Conservation (phyloP, 371 early-diverging fungal species). For the Coemansia sp. region DNA sequence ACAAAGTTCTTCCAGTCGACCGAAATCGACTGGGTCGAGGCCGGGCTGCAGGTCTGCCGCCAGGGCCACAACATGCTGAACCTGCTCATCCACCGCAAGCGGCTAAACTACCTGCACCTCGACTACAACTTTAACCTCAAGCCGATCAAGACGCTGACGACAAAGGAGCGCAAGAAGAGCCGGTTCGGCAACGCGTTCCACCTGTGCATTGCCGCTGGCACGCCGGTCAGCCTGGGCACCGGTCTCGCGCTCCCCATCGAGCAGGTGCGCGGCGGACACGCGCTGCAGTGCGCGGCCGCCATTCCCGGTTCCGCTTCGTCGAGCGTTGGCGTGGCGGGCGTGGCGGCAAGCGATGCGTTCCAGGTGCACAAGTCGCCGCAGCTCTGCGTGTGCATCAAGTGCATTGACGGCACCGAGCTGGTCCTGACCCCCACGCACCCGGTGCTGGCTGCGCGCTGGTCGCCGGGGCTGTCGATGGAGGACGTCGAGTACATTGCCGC, state of each 20-base stretch:
- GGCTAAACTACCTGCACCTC: slow-evolving; percentile 93
- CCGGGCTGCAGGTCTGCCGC: slow-evolving; percentile 95
- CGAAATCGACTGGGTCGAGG: slow-evolving; percentile 98
- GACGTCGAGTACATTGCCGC: slow-evolving; percentile 38
- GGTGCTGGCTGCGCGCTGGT: slow-evolving; percentile 30
- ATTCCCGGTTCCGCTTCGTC: too few species aligned
- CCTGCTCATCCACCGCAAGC: slow-evolving; percentile 95
- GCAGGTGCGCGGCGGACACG: slow-evolving; percentile 14
- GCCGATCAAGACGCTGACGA: slow-evolving; percentile 96
- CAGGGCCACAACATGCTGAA: slow-evolving; percentile 99
- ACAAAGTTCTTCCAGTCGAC: slow-evolving; percentile 99
- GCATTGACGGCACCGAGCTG: slow-evolving; percentile 35
- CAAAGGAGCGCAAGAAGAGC: slow-evolving; percentile 99
- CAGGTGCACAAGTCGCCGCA: slow-evolving; percentile 40
- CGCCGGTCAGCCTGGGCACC: slow-evolving; percentile 39
- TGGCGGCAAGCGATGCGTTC: slow-evolving; percentile 39
- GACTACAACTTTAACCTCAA: slow-evolving; percentile 99
- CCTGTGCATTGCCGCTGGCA: slow-evolving; percentile 61
- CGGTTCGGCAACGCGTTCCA: slow-evolving; percentile 97
- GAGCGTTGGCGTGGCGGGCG: slow-evolving; percentile 14
- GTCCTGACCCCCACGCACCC: slow-evolving; percentile 47
- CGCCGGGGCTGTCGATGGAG: slow-evolving; percentile 11
- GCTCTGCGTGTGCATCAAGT: slow-evolving; percentile 30
- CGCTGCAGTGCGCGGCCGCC: slow-evolving; percentile 26
- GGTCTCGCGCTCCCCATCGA: slow-evolving; percentile 43